These are phyloP conservation scores for Fraxinus americana DNA, from an alignment of 257 asterid genomes.

Conservation along the genomic window DNA sequence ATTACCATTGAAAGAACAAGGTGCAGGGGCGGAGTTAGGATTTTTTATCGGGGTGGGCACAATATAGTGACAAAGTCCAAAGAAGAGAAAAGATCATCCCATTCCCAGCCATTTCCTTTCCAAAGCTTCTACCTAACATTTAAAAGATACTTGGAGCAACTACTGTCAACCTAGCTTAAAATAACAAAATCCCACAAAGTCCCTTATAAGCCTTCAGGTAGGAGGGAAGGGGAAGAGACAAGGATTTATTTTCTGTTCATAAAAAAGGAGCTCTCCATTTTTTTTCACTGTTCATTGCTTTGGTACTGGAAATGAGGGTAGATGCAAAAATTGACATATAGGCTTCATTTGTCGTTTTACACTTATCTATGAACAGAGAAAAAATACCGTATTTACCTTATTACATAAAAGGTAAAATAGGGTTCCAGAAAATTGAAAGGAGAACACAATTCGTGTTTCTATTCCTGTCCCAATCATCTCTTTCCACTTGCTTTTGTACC, in stretches of 20 bases:
- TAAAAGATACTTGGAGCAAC: neutral
- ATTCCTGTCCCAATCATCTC: neutral
- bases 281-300: too few species aligned
- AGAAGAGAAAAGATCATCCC: neutral
- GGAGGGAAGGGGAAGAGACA: neutral
- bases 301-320: neutral
- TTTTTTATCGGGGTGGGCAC: too few species aligned
- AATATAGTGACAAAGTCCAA: too few species aligned
- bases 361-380: neutral
- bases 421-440: neutral
- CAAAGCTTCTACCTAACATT: neutral
- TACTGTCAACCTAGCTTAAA: neutral
- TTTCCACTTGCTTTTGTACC: neutral
- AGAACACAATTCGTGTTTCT: neutral
- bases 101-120: neutral
- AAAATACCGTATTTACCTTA: neutral
- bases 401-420: neutral
- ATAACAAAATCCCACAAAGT: neutral
- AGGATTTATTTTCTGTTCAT: neutral
- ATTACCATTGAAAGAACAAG: too few species aligned
- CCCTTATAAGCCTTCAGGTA: neutral
- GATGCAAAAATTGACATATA: neutral
- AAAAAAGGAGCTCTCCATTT: neutral
- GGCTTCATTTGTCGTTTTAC: neutral
- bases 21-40: too few species aligned